Percentiles rank a stretch among this genome's conserved stretches.
phyloP scores from a whole-genome alignment of 106 monocot genomes.

The Dendrobium chrysotoxum region DNA sequence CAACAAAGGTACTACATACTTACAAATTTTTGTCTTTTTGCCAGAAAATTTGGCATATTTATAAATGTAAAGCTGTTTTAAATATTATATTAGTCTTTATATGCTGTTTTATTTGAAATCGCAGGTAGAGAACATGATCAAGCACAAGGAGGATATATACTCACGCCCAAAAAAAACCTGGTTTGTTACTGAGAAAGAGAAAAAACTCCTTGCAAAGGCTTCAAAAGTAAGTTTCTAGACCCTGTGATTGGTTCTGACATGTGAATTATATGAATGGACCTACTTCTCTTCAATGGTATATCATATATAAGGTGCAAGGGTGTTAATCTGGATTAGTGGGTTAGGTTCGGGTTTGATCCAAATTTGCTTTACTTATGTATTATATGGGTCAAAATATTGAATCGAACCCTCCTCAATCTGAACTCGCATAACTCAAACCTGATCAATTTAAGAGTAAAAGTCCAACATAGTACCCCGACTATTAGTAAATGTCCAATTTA shows the following conservation, averaged over 20 bases:
- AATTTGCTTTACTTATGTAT: too few relatives aligned
- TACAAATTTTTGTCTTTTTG: background rate
- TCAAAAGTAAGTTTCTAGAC: conserved; percentile 45
- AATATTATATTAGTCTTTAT: background rate
- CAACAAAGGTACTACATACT: conserved; percentile 53
- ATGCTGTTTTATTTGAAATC: conserved; percentile 8
- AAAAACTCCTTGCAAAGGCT: conserved; percentile 59
- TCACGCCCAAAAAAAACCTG: conserved; percentile 92
- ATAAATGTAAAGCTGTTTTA: background rate
- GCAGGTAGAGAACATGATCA: conserved; percentile 92
- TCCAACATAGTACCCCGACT: too few relatives aligned
- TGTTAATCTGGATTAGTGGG: too few relatives aligned
- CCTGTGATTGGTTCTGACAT: background rate
- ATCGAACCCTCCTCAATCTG: too few relatives aligned
- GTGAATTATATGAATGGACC: background rate
- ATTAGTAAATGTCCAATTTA: too few relatives aligned
- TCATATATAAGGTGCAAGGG: background rate
- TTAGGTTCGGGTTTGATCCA: too few relatives aligned
- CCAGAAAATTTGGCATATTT: background rate
- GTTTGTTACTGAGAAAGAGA: conserved; percentile 88
- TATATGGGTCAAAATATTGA: too few relatives aligned
- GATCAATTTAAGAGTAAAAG: too few relatives aligned
- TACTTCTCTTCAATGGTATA: background rate
- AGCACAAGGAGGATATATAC: conserved; percentile 82
- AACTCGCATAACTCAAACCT: too few relatives aligned